These are phyloP conservation scores for Fusarium longipes DNA, from an alignment of 2,329 filamentous ascomycete species.

Conservation along the genomic window DNA sequence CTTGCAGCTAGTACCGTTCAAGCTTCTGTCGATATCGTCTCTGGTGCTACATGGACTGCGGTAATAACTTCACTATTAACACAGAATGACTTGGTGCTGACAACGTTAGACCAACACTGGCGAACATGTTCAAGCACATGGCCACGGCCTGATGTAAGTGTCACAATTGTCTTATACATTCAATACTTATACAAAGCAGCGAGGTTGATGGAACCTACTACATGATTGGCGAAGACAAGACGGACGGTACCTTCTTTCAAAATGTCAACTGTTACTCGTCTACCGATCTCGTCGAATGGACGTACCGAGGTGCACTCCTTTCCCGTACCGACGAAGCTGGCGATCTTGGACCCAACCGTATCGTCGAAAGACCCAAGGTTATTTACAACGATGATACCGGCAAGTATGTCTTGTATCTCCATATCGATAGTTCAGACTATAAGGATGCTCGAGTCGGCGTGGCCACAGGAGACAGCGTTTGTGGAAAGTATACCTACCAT, in stretches of 20 bases:
- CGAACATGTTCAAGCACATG: constrained; percentile 73
- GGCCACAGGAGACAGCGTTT: constrained; percentile 68
- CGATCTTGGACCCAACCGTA: constrained; percentile 69
- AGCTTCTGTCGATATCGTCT: constrained; percentile 52
- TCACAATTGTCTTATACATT: fast-evolving
- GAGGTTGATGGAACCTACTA: constrained; percentile 68
- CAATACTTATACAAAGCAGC: not conserved
- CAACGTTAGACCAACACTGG: constrained; percentile 54
- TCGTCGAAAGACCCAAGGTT: constrained; percentile 76
- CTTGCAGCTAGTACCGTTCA: constrained; percentile 10
- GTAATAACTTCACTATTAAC: constrained; percentile 25
- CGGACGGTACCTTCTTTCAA: constrained; percentile 68
- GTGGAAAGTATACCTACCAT: constrained; percentile 64
- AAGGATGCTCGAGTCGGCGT: constrained; percentile 73
- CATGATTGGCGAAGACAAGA: constrained; percentile 77
- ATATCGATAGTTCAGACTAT: constrained; percentile 72
- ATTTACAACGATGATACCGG: constrained; percentile 72
- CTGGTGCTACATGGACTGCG: constrained; percentile 61
- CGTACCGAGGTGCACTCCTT: constrained; percentile 68
- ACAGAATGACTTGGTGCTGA: fast-evolving
- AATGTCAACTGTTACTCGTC: constrained; percentile 76
- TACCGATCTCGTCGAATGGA: constrained; percentile 72
- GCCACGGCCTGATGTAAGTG: constrained; percentile 68
- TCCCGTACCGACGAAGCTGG: constrained; percentile 57
- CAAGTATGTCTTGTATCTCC: constrained; percentile 76